Percentiles rank a stretch among this genome's conserved stretches.
Evolutionary conservation across 2,329 filamentous ascomycete species (phyloP).

Genomic region (Hymenotorrendiella dingleyae): DNA sequence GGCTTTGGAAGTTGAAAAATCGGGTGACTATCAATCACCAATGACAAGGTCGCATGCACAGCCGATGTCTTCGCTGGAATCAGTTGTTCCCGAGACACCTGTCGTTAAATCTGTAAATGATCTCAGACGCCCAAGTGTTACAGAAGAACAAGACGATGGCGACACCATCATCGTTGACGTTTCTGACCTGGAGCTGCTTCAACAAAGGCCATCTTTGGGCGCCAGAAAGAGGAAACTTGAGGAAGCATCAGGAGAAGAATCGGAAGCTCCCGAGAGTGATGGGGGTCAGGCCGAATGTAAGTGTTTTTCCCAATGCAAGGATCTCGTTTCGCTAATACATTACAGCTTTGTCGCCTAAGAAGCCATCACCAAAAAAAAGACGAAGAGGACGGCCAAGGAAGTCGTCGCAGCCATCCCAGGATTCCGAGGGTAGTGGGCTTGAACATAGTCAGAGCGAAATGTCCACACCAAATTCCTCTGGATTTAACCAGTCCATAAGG

Average conservation of each 20-base stretch:
- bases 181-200: slow-evolving; percentile 7
- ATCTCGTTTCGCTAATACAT: not conserved
- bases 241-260: slow-evolving; percentile 5
- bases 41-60: not conserved
- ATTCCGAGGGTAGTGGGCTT: no score
- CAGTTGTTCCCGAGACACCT: slow-evolving; percentile 26
- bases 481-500: no score
- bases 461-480: no score
- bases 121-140: slow-evolving; percentile 1
- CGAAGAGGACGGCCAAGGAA: slow-evolving; percentile 7
- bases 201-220: not conserved
- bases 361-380: slow-evolving; percentile 13
- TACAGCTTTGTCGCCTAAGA: slow-evolving; percentile 4
- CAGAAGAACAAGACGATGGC: slow-evolving; percentile 12
- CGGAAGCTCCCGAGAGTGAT: slow-evolving; percentile 22
- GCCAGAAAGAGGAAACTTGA: slow-evolving; percentile 20
- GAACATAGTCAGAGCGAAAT: no score
- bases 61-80: slow-evolving; percentile 6
- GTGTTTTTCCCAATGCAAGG: not conserved
- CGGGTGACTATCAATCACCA: not conserved
- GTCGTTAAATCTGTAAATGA: slow-evolving; percentile 2
- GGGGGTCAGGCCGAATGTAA: slow-evolving; percentile 12
- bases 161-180: slow-evolving; percentile 22
- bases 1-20: not conserved
- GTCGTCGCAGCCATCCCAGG: slow-evolving; percentile 9